Conservation (phyloP, 2,329 filamentous ascomycete genomes). For the Setomelanomma holmii region DNA sequence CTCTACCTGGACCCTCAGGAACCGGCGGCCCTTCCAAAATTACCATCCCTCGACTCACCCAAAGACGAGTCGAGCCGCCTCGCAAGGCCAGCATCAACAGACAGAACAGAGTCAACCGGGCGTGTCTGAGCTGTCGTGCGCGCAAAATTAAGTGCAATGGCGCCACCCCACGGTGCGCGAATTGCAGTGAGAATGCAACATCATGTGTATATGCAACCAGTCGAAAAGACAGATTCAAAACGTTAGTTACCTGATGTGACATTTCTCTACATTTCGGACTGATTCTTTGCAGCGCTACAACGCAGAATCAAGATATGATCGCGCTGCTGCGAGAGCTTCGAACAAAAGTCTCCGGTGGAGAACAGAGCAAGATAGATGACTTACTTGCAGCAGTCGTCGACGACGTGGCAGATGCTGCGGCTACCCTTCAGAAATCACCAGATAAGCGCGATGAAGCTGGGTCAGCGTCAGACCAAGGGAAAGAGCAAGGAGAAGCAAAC, state of each 20-base stretch:
- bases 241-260: constrained; percentile 25
- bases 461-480: constrained; percentile 2
- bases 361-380: constrained; percentile 27
- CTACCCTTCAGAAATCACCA: constrained; percentile 14
- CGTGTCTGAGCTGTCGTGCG: constrained; percentile 44
- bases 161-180: constrained; percentile 39
- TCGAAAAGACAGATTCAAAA: constrained; percentile 45
- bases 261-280: constrained; percentile 9
- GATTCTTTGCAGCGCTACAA: constrained; percentile 25
- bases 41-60: constrained; percentile 33
- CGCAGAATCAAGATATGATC: constrained; percentile 39
- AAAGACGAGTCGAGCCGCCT: constrained; percentile 23
- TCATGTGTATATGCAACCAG: constrained; percentile 44
- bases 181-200: constrained; percentile 37
- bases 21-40: constrained; percentile 22
- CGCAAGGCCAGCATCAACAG: constrained; percentile 14
- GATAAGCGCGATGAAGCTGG: constrained; percentile 12
- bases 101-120: constrained; percentile 32
- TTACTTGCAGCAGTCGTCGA: constrained; percentile 23
- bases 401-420: constrained; percentile 29
- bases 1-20: background rate
- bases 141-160: constrained; percentile 51
- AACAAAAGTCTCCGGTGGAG: constrained; percentile 9
- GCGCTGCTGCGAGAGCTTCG: constrained; percentile 31
- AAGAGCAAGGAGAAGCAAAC: constrained; percentile 22